Conservation (phyloP, 306 rosid species). For the Datisca glomerata region DNA sequence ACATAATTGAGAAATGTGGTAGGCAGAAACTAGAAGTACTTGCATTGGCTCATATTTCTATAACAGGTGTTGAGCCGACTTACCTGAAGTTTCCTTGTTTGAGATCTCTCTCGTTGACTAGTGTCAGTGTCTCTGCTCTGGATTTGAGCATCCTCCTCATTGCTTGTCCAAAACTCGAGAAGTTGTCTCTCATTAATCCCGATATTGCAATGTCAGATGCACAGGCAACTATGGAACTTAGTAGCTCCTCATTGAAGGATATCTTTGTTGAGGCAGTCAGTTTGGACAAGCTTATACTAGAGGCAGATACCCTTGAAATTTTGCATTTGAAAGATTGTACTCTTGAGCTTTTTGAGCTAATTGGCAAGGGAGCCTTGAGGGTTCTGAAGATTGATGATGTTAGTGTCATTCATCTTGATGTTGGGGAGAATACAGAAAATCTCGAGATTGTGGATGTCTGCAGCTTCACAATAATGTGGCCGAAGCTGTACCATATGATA, state of each 20-base stretch:
- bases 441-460: slow-evolving; percentile 66
- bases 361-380: slow-evolving; percentile 45
- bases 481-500: slow-evolving; percentile 62
- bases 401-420: slow-evolving; percentile 51
- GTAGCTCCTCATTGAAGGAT: slow-evolving; percentile 51
- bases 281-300: slow-evolving; percentile 45
- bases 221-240: slow-evolving; percentile 41
- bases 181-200: slow-evolving; percentile 44
- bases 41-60: slow-evolving; percentile 44
- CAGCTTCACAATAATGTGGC: slow-evolving; percentile 66
- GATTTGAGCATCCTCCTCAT: slow-evolving; percentile 66
- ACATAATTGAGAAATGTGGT: slow-evolving; percentile 63
- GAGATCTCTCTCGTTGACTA: slow-evolving; percentile 54
- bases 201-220: slow-evolving; percentile 66
- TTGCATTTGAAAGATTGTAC: slow-evolving; percentile 49
- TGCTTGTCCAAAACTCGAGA: slow-evolving; percentile 47
- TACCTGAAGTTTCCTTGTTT: slow-evolving; percentile 62
- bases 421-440: slow-evolving; percentile 59
- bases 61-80: slow-evolving; percentile 58
- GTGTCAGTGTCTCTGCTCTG: slow-evolving; percentile 51
- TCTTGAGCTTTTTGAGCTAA: slow-evolving; percentile 42
- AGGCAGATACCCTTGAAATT: slow-evolving; percentile 44
- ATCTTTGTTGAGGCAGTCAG: slow-evolving; percentile 48
- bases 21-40: slow-evolving; percentile 51
- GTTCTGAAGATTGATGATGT: slow-evolving; percentile 58